phyloP scores from a whole-genome alignment of 2,329 filamentous ascomycete genomes.

The Monilinia polystroma region DNA sequence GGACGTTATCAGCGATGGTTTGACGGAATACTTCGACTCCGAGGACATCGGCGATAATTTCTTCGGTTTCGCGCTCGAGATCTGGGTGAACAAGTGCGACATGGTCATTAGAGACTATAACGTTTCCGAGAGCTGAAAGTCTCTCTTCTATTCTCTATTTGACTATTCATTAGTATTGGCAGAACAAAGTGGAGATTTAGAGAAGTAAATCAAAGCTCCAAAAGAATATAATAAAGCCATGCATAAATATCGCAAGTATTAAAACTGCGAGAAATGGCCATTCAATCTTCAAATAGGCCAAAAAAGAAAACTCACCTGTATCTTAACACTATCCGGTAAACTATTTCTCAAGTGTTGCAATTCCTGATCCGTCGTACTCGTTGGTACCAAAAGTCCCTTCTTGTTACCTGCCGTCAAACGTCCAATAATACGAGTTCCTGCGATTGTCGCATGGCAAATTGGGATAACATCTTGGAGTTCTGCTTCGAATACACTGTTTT shows the following conservation, averaged over 20 bases:
- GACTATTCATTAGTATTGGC: not conserved
- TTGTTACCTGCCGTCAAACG: conserved; percentile 95
- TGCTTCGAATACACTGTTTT: conserved; percentile 80
- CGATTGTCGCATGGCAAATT: conserved; percentile 94
- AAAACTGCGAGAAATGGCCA: not conserved
- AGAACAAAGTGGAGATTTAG: not conserved
- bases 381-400: conserved; percentile 94
- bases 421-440: conserved; percentile 92
- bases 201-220: not conserved
- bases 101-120: conserved; percentile 95
- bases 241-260: not conserved
- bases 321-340: conserved; percentile 86
- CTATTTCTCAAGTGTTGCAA: conserved; percentile 95
- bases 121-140: conserved; percentile 91
- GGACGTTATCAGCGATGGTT: conserved; percentile 94
- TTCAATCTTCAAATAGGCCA: not conserved
- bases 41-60: conserved; percentile 94
- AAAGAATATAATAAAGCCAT: not conserved
- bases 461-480: conserved; percentile 97
- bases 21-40: conserved; percentile 89
- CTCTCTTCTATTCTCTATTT: conserved; percentile 88
- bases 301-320: conserved; percentile 49
- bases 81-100: conserved; percentile 96
- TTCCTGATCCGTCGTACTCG: conserved; percentile 95
- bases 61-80: conserved; percentile 94